phyloP scores from a whole-genome alignment of 805 yeast genomes.

The Schizosaccharomyces lindneri region DNA sequence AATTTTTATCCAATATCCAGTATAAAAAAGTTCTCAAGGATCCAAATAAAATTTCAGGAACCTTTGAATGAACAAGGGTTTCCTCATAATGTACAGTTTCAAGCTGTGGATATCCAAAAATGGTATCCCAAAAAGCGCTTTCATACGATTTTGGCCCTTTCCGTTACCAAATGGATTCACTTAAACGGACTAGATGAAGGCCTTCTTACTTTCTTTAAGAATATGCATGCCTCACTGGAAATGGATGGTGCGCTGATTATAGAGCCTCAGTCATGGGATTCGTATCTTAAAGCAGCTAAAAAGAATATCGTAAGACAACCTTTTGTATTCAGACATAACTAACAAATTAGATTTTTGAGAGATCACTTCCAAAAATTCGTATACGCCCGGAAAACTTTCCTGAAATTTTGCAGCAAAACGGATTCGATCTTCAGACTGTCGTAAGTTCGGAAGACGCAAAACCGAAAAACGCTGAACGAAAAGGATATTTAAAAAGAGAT shows the following conservation, averaged over 20 bases:
- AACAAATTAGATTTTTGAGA: too few relatives aligned
- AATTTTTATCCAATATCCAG: neutral
- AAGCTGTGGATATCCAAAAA: neutral
- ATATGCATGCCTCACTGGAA: neutral
- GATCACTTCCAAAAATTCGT: too few relatives aligned
- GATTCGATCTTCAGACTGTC: too few relatives aligned
- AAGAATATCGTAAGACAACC: neutral
- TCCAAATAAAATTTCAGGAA: neutral
- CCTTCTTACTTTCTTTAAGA: neutral
- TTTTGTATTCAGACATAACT: neutral
- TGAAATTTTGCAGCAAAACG: too few relatives aligned
- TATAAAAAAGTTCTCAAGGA: neutral
- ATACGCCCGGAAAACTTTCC: too few relatives aligned
- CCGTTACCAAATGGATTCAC: neutral
- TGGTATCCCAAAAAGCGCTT: neutral
- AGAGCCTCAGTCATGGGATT: neutral
- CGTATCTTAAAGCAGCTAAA: constrained; percentile 1
- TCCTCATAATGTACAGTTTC: neutral
- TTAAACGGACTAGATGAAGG: neutral
- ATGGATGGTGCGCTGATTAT: neutral
- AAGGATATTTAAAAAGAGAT: too few relatives aligned
- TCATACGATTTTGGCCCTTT: neutral
- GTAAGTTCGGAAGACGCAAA: too few relatives aligned
- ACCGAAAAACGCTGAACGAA: too few relatives aligned
- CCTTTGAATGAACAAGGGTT: neutral